These are phyloP conservation scores for Cladophialophora yegresii DNA, from an alignment of 2,329 filamentous ascomycete species.

Conservation along the genomic window DNA sequence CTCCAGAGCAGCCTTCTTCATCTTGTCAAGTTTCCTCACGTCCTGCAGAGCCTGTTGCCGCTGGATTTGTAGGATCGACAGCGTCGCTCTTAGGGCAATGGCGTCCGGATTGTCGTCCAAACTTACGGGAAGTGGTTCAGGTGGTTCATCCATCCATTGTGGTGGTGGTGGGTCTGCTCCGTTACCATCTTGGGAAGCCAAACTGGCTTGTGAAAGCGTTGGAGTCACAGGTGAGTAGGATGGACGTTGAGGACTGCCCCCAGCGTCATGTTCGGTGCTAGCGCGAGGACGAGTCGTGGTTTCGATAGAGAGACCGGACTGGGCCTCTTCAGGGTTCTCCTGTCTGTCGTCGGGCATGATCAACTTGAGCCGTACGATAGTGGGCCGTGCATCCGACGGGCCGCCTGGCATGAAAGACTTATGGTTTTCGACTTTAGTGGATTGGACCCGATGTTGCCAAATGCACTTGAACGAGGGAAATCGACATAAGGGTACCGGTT, in stretches of 20 bases:
- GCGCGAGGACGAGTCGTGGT: neutral
- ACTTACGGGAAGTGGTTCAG: slow-evolving; percentile 49
- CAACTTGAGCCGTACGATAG: slow-evolving; percentile 18
- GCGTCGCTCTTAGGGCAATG: slow-evolving; percentile 80
- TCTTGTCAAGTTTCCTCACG: slow-evolving; percentile 67
- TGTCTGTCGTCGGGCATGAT: slow-evolving; percentile 23
- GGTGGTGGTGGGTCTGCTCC: slow-evolving; percentile 20
- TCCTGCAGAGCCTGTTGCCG: slow-evolving; percentile 74
- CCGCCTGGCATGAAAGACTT: neutral
- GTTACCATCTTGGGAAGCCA: slow-evolving; percentile 26
- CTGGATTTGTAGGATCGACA: slow-evolving; percentile 85
- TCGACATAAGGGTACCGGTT: neutral
- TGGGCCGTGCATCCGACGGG: neutral
- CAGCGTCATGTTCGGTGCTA: slow-evolving; percentile 27
- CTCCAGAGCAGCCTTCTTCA: slow-evolving; percentile 69
- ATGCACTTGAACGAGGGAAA: neutral
- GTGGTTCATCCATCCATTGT: slow-evolving; percentile 37
- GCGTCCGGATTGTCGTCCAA: slow-evolving; percentile 73
- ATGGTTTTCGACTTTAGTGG: neutral
- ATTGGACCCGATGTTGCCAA: neutral
- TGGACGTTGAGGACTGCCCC: slow-evolving; percentile 42
- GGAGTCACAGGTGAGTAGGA: slow-evolving; percentile 53
- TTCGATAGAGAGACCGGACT: neutral
- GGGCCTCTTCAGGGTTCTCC: neutral
- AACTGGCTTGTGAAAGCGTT: slow-evolving; percentile 42